Percentiles rank a stretch among this genome's conserved stretches.
Evolutionary conservation across 345 rosid genomes (phyloP).

Genomic region (Gossypium sturtianum): DNA sequence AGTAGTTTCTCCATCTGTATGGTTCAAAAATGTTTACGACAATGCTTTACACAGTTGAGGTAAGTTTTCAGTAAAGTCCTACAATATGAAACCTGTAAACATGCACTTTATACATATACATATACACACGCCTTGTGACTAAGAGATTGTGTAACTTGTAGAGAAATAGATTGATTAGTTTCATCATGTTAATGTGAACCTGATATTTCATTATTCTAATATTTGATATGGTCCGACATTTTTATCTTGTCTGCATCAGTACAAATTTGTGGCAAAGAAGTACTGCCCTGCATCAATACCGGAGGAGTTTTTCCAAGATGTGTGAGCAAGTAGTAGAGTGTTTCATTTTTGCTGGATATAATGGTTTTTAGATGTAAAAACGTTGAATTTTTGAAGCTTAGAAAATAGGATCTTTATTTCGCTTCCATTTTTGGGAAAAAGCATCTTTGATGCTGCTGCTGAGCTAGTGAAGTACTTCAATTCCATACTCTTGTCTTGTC

Average conservation of each 20-base stretch:
- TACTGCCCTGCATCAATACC: conserved; percentile 67
- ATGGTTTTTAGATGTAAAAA: neutral
- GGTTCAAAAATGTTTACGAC: neutral
- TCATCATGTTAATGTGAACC: neutral
- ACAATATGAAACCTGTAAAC: neutral
- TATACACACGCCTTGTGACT: too few species aligned
- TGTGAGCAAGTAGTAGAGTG: conserved; percentile 4
- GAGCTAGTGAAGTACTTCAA: neutral
- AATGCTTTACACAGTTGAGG: neutral
- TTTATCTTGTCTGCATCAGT: conserved; percentile 34
- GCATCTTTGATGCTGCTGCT: neutral
- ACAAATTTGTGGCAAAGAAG: conserved; percentile 83
- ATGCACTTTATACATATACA: neutral
- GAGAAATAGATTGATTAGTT: neutral
- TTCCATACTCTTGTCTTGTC: neutral
- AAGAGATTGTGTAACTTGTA: neutral
- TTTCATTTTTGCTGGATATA: neutral
- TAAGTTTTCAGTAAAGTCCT: neutral
- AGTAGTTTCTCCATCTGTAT: neutral
- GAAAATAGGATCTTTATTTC: neutral
- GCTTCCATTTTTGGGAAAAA: neutral
- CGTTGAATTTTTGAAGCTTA: neutral
- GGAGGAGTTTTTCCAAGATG: conserved; percentile 47
- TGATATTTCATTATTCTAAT: neutral
- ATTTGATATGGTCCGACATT: neutral